A percentile compares a stretch with the other conserved stretches of the same genome.
phyloP scores from a whole-genome alignment of 495 filamentous ascomycete species.

The Aspergillus sparsus region DNA sequence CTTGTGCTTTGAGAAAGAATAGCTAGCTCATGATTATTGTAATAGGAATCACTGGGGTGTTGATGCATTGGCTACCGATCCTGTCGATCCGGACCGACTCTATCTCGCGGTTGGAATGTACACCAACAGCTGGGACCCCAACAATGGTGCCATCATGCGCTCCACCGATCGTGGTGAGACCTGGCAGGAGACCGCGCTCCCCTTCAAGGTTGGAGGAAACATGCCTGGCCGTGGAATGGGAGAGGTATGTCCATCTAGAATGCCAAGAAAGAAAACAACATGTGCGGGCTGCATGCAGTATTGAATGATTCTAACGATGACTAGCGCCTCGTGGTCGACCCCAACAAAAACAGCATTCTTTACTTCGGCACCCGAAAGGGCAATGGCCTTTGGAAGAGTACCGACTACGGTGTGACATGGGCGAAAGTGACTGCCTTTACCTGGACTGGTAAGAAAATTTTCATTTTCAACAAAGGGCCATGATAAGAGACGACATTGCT shows the following conservation, averaged over 20 bases:
- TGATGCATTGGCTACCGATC: slow-evolving; percentile 20
- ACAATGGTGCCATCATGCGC: slow-evolving; percentile 18
- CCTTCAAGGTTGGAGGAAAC: slow-evolving; percentile 23
- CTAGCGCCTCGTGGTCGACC: slow-evolving; percentile 17
- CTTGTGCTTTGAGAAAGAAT: background rate
- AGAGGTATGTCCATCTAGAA: slow-evolving; percentile 9
- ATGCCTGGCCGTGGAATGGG: slow-evolving; percentile 24
- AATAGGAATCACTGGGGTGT: slow-evolving; percentile 20
- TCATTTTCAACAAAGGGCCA: background rate
- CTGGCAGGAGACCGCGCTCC: slow-evolving; percentile 17
- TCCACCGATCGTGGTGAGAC: slow-evolving; percentile 22
- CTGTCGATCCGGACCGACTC: slow-evolving; percentile 16
- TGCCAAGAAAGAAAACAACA: too few relatives aligned
- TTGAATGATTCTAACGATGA: background rate
- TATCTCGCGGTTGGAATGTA: slow-evolving; percentile 23
- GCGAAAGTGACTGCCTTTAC: slow-evolving; percentile 16
- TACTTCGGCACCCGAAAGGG: slow-evolving; percentile 20
- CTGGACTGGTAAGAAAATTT: slow-evolving; percentile 12
- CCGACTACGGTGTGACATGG: slow-evolving; percentile 21
- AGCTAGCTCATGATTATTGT: background rate
- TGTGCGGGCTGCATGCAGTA: background rate
- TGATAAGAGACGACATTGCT: background rate
- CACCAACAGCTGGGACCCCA: slow-evolving; percentile 21
- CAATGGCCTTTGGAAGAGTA: slow-evolving; percentile 19
- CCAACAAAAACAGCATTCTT: slow-evolving; percentile 18